Conservation (phyloP, 208 protist genomes). For the Crithidia sp. region DNA sequence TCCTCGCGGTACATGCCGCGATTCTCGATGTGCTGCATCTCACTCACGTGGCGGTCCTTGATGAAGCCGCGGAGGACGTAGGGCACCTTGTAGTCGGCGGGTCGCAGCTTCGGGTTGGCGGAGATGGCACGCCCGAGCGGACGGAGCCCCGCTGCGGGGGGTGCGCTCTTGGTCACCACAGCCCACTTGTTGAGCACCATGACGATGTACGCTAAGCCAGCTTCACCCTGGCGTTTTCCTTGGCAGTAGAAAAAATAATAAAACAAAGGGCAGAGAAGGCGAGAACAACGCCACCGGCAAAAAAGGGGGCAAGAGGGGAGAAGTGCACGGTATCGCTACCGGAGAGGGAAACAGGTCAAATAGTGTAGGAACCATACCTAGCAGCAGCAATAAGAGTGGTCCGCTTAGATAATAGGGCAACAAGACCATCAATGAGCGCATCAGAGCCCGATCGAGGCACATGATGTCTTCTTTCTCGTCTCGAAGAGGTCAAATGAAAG, state of each 20-base stretch:
- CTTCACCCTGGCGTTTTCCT: background rate
- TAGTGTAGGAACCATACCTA: no score
- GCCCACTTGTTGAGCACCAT: slow-evolving; percentile 93
- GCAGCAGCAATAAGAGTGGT: no score
- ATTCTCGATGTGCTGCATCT: slow-evolving; percentile 91
- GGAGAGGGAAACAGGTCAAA: no score
- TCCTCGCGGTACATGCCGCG: slow-evolving; percentile 91
- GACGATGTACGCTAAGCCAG: background rate
- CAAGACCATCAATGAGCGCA: no score
- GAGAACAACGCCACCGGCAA: background rate
- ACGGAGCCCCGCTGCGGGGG: slow-evolving; percentile 66
- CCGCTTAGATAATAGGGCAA: no score
- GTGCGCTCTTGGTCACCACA: slow-evolving; percentile 78
- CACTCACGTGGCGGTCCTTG: slow-evolving; percentile 83
- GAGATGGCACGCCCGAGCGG: slow-evolving; percentile 63
- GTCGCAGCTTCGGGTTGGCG: slow-evolving; percentile 63
- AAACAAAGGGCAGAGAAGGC: background rate
- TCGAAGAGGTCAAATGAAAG: background rate
- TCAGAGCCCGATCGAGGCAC: no score
- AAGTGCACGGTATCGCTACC: background rate
- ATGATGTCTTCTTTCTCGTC: background rate
- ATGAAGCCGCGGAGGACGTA: slow-evolving; percentile 88
- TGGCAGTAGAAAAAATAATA: background rate
- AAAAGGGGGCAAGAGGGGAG: slow-evolving; percentile 1
- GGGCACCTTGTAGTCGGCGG: slow-evolving; percentile 84